These are phyloP conservation scores for Spongospora subterranea DNA, from an alignment of 208 protist genomes.

Conservation along the genomic window DNA sequence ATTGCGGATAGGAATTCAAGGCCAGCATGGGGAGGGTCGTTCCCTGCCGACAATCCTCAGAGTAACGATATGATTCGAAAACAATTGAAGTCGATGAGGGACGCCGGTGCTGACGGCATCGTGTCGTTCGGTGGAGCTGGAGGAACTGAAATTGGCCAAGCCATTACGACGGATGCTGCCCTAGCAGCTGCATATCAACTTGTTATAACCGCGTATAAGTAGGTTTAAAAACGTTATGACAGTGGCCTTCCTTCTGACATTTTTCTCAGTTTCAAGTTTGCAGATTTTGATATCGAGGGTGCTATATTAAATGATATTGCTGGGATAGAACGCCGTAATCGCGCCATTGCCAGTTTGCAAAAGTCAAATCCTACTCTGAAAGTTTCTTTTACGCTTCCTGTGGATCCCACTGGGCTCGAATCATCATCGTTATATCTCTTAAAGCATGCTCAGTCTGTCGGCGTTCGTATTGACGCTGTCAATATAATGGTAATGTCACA, in stretches of 20 bases:
- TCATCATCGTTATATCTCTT: neutral
- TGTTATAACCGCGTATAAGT: slow-evolving; percentile 7
- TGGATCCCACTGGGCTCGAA: neutral
- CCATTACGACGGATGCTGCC: neutral
- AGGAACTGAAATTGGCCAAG: neutral
- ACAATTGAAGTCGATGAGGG: neutral
- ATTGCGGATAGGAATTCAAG: neutral
- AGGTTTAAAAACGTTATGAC: too few relatives aligned
- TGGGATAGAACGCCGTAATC: neutral
- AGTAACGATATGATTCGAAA: neutral
- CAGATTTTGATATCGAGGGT: slow-evolving; percentile 56
- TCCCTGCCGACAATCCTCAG: neutral
- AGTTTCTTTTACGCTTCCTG: slow-evolving; percentile 27
- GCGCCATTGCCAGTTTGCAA: neutral
- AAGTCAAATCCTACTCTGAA: neutral
- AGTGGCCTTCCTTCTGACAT: neutral
- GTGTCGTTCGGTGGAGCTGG: slow-evolving; percentile 27
- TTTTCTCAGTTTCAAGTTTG: slow-evolving; percentile 3
- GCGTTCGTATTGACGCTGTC: slow-evolving; percentile 34
- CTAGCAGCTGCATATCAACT: neutral
- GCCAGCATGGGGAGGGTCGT: neutral
- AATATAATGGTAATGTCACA: slow-evolving; percentile 20
- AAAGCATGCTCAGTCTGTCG: neutral
- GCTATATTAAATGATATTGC: neutral
- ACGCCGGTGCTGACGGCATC: neutral